Base-by-base conservation (phyloP, 495 filamentous ascomycete species). In the Aspergillus nidulans region DNA sequence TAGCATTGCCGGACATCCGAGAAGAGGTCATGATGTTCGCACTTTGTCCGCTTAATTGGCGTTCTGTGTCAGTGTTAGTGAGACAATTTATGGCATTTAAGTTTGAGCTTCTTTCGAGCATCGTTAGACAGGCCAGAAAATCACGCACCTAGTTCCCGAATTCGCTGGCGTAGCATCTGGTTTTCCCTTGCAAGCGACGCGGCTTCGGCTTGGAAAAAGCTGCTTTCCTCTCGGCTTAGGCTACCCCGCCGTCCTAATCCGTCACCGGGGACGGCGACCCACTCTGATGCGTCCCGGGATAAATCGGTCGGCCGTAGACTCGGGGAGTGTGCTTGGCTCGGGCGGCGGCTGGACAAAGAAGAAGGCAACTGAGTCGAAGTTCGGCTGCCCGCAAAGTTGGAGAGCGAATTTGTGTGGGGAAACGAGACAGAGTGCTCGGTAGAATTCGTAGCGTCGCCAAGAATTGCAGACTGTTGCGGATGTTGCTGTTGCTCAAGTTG, bases 141-240 rank as follows among this genome's bases (percentile, higher is more conserved):
- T 34, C 26, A 55, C 71, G 63, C 63, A 76, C 72, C 72, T 53
- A 97, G 74, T 64, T 96, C 92, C 32, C 89, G 82, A 44, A 96
- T 90, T 46, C 94, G 81, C 63, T 85, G 79, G 49, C 85, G 85
- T 52, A 98, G 74, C 87, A 98, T 95, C 68, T 95, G 89, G 63
- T 98, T 98, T 75, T 98, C 94, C 40, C 94, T 78, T 18, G 82
- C 79, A 57, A 98, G 73, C 75, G 84, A 92, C 60, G 89, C 84
- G 3, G 90, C 91, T 71, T 98, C 94, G 3, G 92, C 90, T 67
- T 96, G 91, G 58, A 96, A 95, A 68, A 90, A 96, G 15, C 88
- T 84, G 57, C 81, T 83, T 65, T 96, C 92, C 65, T 95, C 90
- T 21, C 88, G 77, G 53, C 81, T 78, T 21, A 88, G 77, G 53